Conservation (phyloP, 2,329 filamentous ascomycete genomes). For the Cladosporium sp. region DNA sequence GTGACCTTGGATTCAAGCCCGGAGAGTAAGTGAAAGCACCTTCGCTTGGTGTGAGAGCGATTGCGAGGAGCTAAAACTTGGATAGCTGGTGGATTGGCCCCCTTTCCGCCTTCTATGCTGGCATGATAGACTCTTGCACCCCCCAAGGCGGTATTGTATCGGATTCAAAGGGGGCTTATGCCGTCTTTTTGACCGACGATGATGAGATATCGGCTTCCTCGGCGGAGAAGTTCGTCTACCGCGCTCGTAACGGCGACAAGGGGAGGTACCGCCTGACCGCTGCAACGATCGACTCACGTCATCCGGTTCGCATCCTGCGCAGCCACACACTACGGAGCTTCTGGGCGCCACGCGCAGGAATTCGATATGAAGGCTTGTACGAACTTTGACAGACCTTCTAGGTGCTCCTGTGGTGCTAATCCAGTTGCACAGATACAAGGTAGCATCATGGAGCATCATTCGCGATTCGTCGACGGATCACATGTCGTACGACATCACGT, state of each 20-base stretch:
- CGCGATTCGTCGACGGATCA: constrained; percentile 19
- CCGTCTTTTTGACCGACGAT: constrained; percentile 36
- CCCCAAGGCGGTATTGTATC: constrained; percentile 38
- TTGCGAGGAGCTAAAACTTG: not conserved
- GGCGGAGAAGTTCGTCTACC: constrained; percentile 37
- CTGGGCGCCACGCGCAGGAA: constrained; percentile 41
- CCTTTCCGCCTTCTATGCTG: constrained; percentile 42
- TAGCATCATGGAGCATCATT: constrained; percentile 38
- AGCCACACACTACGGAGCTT: constrained; percentile 39
- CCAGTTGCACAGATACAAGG: constrained; percentile 26
- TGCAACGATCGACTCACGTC: constrained; percentile 34
- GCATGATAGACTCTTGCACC: constrained; percentile 41
- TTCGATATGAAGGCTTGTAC: constrained; percentile 45
- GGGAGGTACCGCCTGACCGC: constrained; percentile 41
- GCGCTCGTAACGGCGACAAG: constrained; percentile 32
- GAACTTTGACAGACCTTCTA: no score
- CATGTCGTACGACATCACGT: constrained; percentile 34
- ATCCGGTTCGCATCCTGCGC: constrained; percentile 40
- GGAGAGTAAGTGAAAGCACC: constrained; percentile 36
- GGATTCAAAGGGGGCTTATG: constrained; percentile 40
- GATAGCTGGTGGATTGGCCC: constrained; percentile 46
- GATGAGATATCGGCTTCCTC: constrained; percentile 33
- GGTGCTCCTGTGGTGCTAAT: not conserved
- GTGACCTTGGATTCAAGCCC: constrained; percentile 40
- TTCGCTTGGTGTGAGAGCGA: not conserved